phyloP scores from a whole-genome alignment of 495 filamentous ascomycete species.

The Hypoxylon perforatum region DNA sequence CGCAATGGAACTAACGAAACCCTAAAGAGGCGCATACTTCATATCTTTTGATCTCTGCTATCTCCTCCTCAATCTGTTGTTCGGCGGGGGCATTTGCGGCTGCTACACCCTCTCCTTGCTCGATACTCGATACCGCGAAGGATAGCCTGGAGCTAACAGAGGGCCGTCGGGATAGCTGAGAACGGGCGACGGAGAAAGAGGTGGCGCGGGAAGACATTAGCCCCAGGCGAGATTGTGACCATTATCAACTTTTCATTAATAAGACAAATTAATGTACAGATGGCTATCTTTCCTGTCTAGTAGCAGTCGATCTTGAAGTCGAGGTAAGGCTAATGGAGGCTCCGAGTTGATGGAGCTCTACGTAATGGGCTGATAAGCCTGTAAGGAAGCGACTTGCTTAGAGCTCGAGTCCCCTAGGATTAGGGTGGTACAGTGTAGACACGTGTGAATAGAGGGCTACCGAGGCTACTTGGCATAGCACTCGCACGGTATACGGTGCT shows the following conservation, averaged over 20 bases:
- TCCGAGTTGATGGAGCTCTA: constrained; percentile 16
- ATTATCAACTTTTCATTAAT: constrained; percentile 45
- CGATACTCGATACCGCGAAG: constrained; percentile 71
- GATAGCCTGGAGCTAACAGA: constrained; percentile 79
- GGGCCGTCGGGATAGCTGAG: constrained; percentile 60
- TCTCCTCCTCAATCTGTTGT: constrained; percentile 88
- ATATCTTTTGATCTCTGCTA: constrained; percentile 97
- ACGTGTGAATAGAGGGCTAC: no score
- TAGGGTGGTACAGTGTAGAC: constrained; percentile 2
- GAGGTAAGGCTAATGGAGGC: constrained; percentile 10
- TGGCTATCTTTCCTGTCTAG: neutral
- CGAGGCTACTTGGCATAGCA: no score
- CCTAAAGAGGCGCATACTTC: constrained; percentile 65
- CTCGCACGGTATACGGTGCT: no score
- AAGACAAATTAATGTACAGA: neutral
- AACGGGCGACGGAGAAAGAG: constrained; percentile 63
- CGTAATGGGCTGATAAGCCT: neutral
- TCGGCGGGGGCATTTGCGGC: constrained; percentile 53
- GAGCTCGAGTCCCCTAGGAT: neutral
- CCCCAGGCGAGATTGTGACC: constrained; percentile 11
- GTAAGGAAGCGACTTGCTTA: neutral
- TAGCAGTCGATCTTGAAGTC: no score
- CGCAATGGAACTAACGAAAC: constrained; percentile 1
- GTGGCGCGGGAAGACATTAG: constrained; percentile 72
- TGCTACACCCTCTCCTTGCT: constrained; percentile 63